Evolutionary conservation across 1,284 basidiomycete species (phyloP).

Genomic region (Ceratobasidium sp.): DNA sequence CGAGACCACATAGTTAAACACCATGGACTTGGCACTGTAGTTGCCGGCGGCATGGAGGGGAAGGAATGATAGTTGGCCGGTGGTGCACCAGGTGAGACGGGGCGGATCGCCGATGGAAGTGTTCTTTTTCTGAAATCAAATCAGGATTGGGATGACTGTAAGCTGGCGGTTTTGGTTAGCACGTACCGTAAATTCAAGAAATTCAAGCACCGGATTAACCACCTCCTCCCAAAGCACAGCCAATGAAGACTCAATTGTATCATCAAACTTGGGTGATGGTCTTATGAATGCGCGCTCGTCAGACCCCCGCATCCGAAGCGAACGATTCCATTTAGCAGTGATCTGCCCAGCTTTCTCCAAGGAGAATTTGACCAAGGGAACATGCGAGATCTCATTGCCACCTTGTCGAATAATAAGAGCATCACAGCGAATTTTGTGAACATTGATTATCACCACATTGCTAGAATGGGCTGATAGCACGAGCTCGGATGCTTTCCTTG

Average conservation of each 20-base stretch:
- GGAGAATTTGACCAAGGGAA: background rate
- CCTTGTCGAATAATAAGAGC: background rate
- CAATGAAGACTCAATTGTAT: background rate
- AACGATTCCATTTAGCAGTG: no score
- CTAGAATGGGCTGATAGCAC: background rate
- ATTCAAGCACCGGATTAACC: background rate
- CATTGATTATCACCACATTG: background rate
- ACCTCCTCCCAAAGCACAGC: background rate
- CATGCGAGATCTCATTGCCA: background rate
- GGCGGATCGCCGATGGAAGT: background rate
- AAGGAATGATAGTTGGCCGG: background rate
- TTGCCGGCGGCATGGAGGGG: background rate
- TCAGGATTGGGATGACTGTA: background rate
- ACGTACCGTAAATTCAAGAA: background rate
- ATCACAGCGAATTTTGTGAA: background rate
- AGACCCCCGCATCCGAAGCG: no score
- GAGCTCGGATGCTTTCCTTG: background rate
- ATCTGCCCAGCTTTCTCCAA: background rate
- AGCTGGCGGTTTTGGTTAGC: background rate
- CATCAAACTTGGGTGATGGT: no score
- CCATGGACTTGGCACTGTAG: background rate
- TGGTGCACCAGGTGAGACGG: slow-evolving; percentile 9
- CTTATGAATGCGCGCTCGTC: no score
- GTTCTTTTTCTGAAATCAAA: no score
- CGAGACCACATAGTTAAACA: background rate